These are phyloP conservation scores for Tylopilus vinaceipallidus DNA, from an alignment of 768 basidiomycete genomes.

Conservation along the genomic window DNA sequence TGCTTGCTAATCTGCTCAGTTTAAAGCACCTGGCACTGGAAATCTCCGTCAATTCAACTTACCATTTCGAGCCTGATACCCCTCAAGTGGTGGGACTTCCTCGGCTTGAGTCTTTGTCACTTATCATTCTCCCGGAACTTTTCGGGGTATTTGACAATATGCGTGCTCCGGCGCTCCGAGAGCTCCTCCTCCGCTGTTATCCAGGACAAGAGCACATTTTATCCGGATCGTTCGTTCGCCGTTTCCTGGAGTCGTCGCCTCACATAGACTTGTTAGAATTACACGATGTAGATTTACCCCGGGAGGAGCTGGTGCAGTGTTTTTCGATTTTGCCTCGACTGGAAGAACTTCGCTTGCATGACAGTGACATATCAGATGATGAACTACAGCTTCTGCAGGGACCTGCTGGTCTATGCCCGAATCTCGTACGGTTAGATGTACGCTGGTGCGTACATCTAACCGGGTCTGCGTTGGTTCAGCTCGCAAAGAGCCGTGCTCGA, in stretches of 20 bases:
- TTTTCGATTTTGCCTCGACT: constrained; percentile 39
- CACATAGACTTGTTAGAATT: constrained; percentile 45
- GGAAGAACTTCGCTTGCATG: constrained; percentile 52
- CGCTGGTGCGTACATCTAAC: constrained; percentile 59
- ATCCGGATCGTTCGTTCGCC: constrained; percentile 28
- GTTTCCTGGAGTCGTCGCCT: constrained; percentile 30
- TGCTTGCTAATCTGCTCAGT: constrained; percentile 40
- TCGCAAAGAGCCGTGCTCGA: constrained; percentile 43
- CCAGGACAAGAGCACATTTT: constrained; percentile 18
- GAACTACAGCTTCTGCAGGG: constrained; percentile 40
- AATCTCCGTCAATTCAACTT: constrained; percentile 31
- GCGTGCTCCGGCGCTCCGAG: constrained; percentile 36
- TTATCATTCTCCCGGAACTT: constrained; percentile 33
- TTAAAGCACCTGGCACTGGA: constrained; percentile 43
- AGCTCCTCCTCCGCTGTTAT: constrained; percentile 41
- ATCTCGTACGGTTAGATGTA: constrained; percentile 48
- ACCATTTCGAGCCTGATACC: constrained; percentile 18
- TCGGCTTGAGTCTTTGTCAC: constrained; percentile 28
- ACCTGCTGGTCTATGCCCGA: constrained; percentile 43
- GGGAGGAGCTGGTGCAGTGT: constrained; percentile 35
- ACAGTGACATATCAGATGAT: constrained; percentile 53
- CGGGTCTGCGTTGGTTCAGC: constrained; percentile 47
- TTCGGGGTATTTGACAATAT: constrained; percentile 28
- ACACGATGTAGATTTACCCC: constrained; percentile 46
- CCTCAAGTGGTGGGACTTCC: constrained; percentile 18